These are phyloP conservation scores for Sherardia arvensis DNA, from an alignment of 257 asterid species.

Conservation along the genomic window DNA sequence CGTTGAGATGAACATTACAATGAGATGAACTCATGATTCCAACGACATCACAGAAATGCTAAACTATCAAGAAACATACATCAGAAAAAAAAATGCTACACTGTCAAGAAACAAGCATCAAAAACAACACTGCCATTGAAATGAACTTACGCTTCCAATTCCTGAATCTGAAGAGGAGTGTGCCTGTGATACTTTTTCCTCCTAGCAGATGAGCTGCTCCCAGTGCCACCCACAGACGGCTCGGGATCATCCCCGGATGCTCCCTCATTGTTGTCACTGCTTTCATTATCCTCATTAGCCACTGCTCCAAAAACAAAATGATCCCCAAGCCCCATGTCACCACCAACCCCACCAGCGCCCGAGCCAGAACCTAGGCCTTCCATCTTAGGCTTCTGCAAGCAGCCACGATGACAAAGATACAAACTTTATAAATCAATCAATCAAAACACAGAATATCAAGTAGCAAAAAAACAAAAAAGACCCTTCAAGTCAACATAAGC, in stretches of 20 bases:
- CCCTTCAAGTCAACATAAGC: background rate
- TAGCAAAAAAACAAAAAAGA: background rate
- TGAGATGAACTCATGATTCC: conserved; percentile 7
- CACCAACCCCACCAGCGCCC: background rate
- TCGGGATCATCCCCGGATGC: conserved; percentile 63
- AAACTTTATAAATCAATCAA: conserved; percentile 1
- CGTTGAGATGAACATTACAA: background rate
- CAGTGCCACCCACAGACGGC: conserved; percentile 24
- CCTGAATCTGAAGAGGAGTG: conserved; percentile 67
- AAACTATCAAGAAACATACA: background rate
- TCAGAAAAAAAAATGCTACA: background rate
- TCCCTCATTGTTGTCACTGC: conserved; percentile 59
- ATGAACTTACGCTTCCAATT: conserved; percentile 56
- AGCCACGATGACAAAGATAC: conserved; percentile 3
- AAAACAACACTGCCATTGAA: background rate
- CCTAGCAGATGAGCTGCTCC: conserved; percentile 25
- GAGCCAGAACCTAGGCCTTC: conserved; percentile 28
- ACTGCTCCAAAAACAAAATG: conserved; percentile 27
- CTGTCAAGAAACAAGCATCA: background rate
- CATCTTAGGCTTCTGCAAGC: conserved; percentile 55
- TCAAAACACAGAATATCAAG: background rate
- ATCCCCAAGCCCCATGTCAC: conserved; percentile 44
- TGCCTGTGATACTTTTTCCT: conserved; percentile 63
- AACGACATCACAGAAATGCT: background rate
- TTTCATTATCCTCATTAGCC: conserved; percentile 43